Percentiles rank a stretch among this genome's conserved stretches.
Evolutionary conservation across 2,329 filamentous ascomycete genomes (phyloP).

Genomic region (Xylariaceae sp.): DNA sequence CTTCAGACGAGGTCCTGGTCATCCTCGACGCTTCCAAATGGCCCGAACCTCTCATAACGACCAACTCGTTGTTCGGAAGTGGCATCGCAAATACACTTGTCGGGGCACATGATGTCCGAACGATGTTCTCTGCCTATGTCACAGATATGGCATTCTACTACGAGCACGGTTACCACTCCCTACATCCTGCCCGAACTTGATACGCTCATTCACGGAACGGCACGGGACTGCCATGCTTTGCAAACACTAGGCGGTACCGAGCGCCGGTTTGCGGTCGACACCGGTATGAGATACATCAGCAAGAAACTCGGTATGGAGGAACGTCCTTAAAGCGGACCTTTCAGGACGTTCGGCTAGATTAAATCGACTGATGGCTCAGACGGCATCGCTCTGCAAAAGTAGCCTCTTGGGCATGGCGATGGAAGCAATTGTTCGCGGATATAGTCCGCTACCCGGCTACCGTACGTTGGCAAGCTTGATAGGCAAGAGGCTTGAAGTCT

Average conservation of each 20-base stretch:
- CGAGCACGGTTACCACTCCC: conserved; percentile 19
- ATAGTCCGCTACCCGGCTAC: conserved; percentile 1
- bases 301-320: conserved; percentile 16
- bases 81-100: conserved; percentile 15
- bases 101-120: conserved; percentile 14
- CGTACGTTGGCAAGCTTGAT: conserved; percentile 10
- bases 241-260: conserved; percentile 6
- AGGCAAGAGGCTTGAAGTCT: neutral
- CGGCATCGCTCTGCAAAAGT: conserved; percentile 15
- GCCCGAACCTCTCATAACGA: conserved; percentile 10
- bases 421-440: conserved; percentile 16
- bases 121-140: conserved; percentile 18
- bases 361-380: conserved; percentile 12
- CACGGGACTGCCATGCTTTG: conserved; percentile 1
- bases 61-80: conserved; percentile 14
- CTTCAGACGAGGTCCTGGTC: conserved; percentile 1
- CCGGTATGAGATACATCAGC: conserved; percentile 16
- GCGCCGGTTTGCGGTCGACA: conserved; percentile 4
- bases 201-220: conserved; percentile 5
- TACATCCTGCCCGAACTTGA: conserved; percentile 15
- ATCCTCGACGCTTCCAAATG: conserved; percentile 6
- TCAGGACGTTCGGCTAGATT: conserved; percentile 10
- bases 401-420: conserved; percentile 37
- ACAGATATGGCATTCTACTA: conserved; percentile 19
- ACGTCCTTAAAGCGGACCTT: conserved; percentile 9